Base-by-base conservation (phyloP, 2,329 filamentous ascomycete species). In the Penicillium vulpinum region DNA sequence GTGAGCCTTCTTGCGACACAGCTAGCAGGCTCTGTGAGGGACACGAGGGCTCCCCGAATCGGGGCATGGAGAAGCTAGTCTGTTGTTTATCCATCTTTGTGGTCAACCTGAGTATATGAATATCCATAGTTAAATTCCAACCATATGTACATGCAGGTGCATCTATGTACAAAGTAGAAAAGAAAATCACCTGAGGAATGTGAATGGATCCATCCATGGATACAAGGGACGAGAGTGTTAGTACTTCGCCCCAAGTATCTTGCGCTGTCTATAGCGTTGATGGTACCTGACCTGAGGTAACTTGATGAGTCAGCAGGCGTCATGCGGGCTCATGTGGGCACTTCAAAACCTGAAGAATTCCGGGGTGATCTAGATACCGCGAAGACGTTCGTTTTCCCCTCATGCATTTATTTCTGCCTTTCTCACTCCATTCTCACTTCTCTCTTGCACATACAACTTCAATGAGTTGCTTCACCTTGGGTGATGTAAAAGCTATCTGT, bases 1-100 rank as follows among this genome's bases (percentile, higher is more conserved):
- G 66, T 76, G 50, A 64, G 69, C 51, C 62, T 65, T 28, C 61
- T 69, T 21, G 69, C 71, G 18, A 68, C 68, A 13, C 60, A 65
- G 29, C 52, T 73, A 56, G 50, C 58, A 21, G 45, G 59, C 11
- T 44, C 57, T 22, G 33, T 38, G 16, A 47, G 35, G 38, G 58
- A 58, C n/a, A 57, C 54, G 51, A 55, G 50, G 35, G 53, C 43
- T 22, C 54, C 62, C 18, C 61, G 59, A 55, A 55, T 58, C 26
- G 71, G 70, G 29, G 60, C 68, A 45, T 73, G 70, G 71, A 71
- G 58, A 54, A 50, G 44, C 29, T 61, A 49, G 48, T 45, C 22
- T 16, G 5, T 11, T 9, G 4, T n/a, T 22, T 33, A 13, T 28
- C 22, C 22, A 13, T 28, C 24, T 24, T 51, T 43, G 39, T 21